A percentile compares a stretch with the other conserved stretches of the same genome.
phyloP scores from a whole-genome alignment of 2,329 filamentous ascomycete genomes.

The Trichoderma semiorbis region DNA sequence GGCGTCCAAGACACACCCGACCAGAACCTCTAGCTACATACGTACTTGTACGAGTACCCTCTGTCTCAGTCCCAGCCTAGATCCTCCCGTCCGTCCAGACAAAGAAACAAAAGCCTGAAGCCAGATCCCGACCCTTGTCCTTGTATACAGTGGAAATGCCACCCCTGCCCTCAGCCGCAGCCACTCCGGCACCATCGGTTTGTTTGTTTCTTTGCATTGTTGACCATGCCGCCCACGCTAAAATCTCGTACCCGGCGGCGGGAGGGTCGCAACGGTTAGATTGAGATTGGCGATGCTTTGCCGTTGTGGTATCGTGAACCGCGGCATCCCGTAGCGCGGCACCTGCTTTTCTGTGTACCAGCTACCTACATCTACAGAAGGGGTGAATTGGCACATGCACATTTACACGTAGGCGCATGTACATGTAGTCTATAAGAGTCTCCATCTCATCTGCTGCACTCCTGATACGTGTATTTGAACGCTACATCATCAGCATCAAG shows the following conservation, averaged over 20 bases:
- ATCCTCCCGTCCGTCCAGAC: neutral
- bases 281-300: neutral
- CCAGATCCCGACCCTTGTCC: neutral
- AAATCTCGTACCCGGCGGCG: neutral
- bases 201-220: neutral
- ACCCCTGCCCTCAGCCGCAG: slow-evolving; percentile 15
- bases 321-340: neutral
- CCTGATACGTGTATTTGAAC: neutral
- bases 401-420: neutral
- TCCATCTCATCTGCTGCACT: neutral
- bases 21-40: too few relatives aligned
- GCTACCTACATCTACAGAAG: neutral
- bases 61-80: neutral
- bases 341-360: neutral
- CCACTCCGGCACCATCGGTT: slow-evolving; percentile 1
- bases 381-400: neutral
- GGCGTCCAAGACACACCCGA: neutral
- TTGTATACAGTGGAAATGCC: neutral
- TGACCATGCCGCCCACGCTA: neutral
- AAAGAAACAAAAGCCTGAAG: neutral
- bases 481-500: neutral
- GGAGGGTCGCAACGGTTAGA: neutral
- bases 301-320: neutral
- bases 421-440: neutral
- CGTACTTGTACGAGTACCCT: too few relatives aligned